Evolutionary conservation across 73 alveolate genomes (phyloP).

Genomic region (Paramecium bursaria): DNA sequence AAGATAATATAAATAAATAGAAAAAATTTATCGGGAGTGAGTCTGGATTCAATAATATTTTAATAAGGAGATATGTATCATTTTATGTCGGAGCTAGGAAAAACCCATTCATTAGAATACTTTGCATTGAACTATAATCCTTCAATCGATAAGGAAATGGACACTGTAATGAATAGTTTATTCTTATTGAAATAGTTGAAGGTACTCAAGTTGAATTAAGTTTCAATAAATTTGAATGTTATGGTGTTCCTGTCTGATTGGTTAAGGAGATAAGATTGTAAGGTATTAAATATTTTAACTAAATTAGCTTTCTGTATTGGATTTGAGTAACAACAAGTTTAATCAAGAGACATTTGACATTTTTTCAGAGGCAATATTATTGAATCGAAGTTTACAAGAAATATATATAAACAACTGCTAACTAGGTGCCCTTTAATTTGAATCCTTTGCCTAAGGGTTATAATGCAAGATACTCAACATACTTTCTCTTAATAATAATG

Average conservation of each 20-base stretch:
- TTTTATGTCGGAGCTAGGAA: neutral
- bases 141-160: neutral
- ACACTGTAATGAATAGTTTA: neutral
- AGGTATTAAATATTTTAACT: neutral
- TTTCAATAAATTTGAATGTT: neutral
- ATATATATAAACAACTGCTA: no score
- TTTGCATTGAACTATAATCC: neutral
- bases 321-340: neutral
- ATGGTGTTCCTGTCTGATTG: neutral
- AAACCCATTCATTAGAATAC: neutral
- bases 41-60: neutral
- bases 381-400: no score
- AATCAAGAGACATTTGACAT: no score
- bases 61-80: neutral
- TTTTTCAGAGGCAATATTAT: no score
- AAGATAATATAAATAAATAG: neutral
- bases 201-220: slow-evolving; percentile 8
- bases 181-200: neutral
- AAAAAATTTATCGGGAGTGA: neutral
- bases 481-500: no score
- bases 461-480: no score
- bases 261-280: neutral
- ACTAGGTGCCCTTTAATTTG: no score
- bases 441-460: no score
- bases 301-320: neutral